Conservation (phyloP, 495 filamentous ascomycete genomes). For the Pyrenula massariospora region DNA sequence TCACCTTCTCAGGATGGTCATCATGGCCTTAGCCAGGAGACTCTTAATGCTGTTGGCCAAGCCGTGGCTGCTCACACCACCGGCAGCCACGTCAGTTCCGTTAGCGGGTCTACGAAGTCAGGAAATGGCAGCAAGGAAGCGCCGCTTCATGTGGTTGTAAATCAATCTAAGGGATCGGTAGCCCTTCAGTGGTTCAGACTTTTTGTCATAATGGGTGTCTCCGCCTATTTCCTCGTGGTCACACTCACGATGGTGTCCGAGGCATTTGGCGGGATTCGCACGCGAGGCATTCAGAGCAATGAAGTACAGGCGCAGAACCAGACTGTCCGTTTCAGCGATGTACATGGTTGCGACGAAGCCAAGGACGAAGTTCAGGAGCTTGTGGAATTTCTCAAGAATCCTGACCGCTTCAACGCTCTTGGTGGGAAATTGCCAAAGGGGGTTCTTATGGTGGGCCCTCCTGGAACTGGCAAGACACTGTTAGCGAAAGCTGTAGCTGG, state of each 20-base stretch:
- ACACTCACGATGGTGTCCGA: conserved; percentile 72
- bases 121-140: conserved; percentile 62
- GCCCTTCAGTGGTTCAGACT: conserved; percentile 91
- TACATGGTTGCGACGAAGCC: conserved; percentile 94
- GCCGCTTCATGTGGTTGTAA: conserved; percentile 91
- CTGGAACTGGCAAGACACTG: conserved; percentile 96
- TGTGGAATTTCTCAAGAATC: conserved; percentile 89
- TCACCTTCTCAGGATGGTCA: conserved; percentile 2
- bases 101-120: conserved; percentile 26
- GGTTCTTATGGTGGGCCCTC: conserved; percentile 88
- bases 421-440: conserved; percentile 96
- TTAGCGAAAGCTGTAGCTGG: conserved; percentile 92
- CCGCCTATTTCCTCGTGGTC: conserved; percentile 62
- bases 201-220: conserved; percentile 59
- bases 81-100: conserved; percentile 53
- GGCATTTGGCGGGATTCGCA: conserved; percentile 62
- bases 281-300: conserved; percentile 58
- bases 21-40: conserved; percentile 40
- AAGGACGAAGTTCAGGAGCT: conserved; percentile 97
- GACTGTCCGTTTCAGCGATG: conserved; percentile 81
- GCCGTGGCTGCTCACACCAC: conserved; percentile 67
- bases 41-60: conserved; percentile 76
- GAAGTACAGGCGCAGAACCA: conserved; percentile 87
- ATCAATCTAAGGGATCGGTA: conserved; percentile 65
- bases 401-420: conserved; percentile 78